Percentiles rank a stretch among this genome's conserved stretches.
phyloP scores from a whole-genome alignment of 2,329 filamentous ascomycete genomes.

The Fusarium multiceps region DNA sequence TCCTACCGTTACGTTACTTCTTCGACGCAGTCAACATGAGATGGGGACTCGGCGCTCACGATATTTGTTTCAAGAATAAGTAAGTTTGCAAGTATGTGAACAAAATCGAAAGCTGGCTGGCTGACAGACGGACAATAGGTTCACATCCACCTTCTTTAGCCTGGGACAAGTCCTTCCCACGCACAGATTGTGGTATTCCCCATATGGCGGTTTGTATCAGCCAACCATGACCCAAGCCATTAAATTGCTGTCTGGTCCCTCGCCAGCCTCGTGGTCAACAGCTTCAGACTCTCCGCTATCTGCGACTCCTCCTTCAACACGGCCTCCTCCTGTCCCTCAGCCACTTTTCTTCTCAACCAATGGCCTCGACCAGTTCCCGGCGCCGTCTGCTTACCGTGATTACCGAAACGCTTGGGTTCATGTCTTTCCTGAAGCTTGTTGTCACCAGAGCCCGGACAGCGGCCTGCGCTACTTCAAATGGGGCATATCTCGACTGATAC shows the following conservation, averaged over 20 bases:
- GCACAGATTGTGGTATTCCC: slow-evolving; percentile 82
- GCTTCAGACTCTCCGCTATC: slow-evolving; percentile 24
- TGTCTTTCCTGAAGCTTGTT: slow-evolving; percentile 94
- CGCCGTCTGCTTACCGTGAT: slow-evolving; percentile 76
- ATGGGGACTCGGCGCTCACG: slow-evolving; percentile 92
- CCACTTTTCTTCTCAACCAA: slow-evolving; percentile 72
- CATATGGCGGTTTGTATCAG: slow-evolving; percentile 87
- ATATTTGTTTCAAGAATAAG: slow-evolving; percentile 94
- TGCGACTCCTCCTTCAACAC: slow-evolving; percentile 6
- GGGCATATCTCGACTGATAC: slow-evolving; percentile 90
- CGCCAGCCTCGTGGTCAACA: slow-evolving; percentile 38
- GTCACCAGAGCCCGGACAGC: slow-evolving; percentile 84
- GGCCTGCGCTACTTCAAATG: slow-evolving; percentile 98
- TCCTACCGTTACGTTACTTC: slow-evolving; percentile 79
- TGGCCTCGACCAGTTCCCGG: slow-evolving; percentile 71
- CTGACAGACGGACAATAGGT: slow-evolving; percentile 57
- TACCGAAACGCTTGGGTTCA: slow-evolving; percentile 89
- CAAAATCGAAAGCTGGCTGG: neutral
- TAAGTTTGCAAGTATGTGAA: slow-evolving; percentile 53
- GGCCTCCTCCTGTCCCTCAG: slow-evolving; percentile 30
- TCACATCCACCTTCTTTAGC: slow-evolving; percentile 82
- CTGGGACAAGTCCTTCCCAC: slow-evolving; percentile 91
- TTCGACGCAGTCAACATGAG: slow-evolving; percentile 80
- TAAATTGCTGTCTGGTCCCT: slow-evolving; percentile 75
- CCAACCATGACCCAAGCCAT: slow-evolving; percentile 88